These are phyloP conservation scores for Entomortierella parvispora DNA, from an alignment of 192 early-diverging fungal species.

Conservation along the genomic window DNA sequence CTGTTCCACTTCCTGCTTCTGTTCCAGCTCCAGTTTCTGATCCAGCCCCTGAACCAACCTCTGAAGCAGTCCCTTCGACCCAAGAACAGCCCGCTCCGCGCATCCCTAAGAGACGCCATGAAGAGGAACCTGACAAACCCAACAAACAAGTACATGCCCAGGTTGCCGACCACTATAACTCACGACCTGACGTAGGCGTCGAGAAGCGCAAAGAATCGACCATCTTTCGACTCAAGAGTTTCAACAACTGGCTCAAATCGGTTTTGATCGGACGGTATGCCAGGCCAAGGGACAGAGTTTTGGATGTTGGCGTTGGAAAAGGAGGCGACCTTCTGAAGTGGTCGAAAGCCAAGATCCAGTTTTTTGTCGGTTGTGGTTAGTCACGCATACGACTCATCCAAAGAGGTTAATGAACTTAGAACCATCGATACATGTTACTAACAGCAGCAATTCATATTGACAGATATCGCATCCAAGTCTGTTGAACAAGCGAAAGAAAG, in stretches of 20 bases:
- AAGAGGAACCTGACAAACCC: no score
- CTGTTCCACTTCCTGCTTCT: no score
- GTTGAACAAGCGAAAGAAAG: slow-evolving; percentile 82
- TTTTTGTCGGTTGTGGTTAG: slow-evolving; percentile 83
- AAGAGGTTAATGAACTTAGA: no score
- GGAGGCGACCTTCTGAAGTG: slow-evolving; percentile 91
- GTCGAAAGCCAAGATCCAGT: slow-evolving; percentile 74
- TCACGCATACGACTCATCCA: no score
- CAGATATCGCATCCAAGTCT: slow-evolving; percentile 91
- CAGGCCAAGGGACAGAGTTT: slow-evolving; percentile 59
- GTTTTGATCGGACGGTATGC: slow-evolving; percentile 81
- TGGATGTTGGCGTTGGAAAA: slow-evolving; percentile 96
- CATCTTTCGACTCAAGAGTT: slow-evolving; percentile 87
- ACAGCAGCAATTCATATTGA: neutral
- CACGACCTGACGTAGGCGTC: slow-evolving; percentile 81
- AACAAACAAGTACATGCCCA: slow-evolving; percentile 33
- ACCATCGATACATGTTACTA: no score
- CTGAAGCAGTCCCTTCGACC: no score
- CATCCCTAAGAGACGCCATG: no score
- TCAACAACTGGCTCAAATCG: slow-evolving; percentile 98
- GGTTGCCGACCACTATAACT: slow-evolving; percentile 86
- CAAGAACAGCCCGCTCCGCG: no score
- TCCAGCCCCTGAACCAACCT: no score
- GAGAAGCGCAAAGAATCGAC: slow-evolving; percentile 80
- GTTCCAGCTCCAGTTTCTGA: no score